Evolutionary conservation across 106 monocot species (phyloP), one percentile per base, ranked within the genome.

Genomic region (Apostasia ramifera): DNA sequence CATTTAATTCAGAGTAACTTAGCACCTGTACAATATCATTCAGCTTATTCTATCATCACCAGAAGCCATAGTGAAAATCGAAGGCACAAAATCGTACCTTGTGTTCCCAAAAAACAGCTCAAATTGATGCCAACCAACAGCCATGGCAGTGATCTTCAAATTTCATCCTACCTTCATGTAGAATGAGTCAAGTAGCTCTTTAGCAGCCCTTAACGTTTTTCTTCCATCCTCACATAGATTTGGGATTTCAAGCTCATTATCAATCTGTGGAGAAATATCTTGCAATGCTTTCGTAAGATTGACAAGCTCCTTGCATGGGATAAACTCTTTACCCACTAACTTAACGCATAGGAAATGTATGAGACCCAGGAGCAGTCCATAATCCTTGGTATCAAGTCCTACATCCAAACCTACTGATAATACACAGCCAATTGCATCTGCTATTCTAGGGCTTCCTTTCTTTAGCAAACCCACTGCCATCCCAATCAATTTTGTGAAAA

Each of bases 361-460:
- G 39, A 92, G 65, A 26, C 92, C 97, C 3, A 82, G 65, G 47
- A 87, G 81, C 57, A 79, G 14, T 4, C 62, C 66, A 52, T 77
- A 87, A 15, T 87, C 84, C 11, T 48, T 75, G 53, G 47, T 77
- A 50, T 81, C 74, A n/a, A 89, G 49, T 40, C 69, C 81, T 51
- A 61, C 53, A 49, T 73, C 63, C n/a, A 83, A 8, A n/a, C 43
- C 55, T 2, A 63, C 68, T 62, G 83, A 38, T 6, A 95, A 61
- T 53, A 77, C 66, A 46, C 55, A 47, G 49, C 79, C 82, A 7
- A 84, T 75, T 40, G 86, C 84, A 52, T 82, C 89, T 67, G 83
- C 44, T 39, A 92, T 74, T 67, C 71, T 84, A 11, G 54, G 51
- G 61, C 70, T 79, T 67, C 91, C 91, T 67, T 91, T 89, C 73